Evolutionary conservation across 2,329 filamentous ascomycete genomes (phyloP).

Genomic region (Pyrenochaeta sp.): DNA sequence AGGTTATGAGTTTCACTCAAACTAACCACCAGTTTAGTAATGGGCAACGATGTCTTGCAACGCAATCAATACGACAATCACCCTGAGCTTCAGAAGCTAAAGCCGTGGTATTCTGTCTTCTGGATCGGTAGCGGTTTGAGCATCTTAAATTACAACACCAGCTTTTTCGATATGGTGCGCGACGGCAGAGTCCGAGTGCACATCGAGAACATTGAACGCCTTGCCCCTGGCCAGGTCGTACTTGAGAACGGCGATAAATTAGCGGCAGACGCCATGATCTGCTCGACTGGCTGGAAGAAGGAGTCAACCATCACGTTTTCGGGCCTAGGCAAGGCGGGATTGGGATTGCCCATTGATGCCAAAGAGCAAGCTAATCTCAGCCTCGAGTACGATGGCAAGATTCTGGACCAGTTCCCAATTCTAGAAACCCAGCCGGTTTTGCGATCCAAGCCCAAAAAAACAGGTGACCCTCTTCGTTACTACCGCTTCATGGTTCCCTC

Average conservation of each 20-base stretch:
- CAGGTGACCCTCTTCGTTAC: conserved; percentile 1
- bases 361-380: conserved; percentile 58
- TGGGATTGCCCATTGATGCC: conserved; percentile 10
- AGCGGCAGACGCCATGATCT: conserved; percentile 60
- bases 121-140: conserved; percentile 65
- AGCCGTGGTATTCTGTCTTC: conserved; percentile 49
- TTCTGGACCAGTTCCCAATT: conserved; percentile 62
- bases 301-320: conserved; percentile 10
- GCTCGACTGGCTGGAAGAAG: conserved; percentile 63
- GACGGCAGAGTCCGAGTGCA: conserved; percentile 63
- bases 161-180: conserved; percentile 64
- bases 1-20: background rate
- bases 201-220: conserved; percentile 61
- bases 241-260: conserved; percentile 57
- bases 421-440: conserved; percentile 59
- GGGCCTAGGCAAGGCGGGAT: conserved; percentile 7
- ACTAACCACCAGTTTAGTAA: conserved; percentile 35
- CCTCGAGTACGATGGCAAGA: conserved; percentile 62
- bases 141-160: conserved; percentile 66
- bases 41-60: conserved; percentile 60
- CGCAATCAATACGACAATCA: conserved; percentile 55
- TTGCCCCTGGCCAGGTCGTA: conserved; percentile 57
- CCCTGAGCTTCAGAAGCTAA: conserved; percentile 47
- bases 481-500: conserved; percentile 53
- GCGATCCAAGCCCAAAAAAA: conserved; percentile 11